Evolutionary conservation across 2,329 filamentous ascomycete species (phyloP).

Genomic region (Calonectria naviculata): DNA sequence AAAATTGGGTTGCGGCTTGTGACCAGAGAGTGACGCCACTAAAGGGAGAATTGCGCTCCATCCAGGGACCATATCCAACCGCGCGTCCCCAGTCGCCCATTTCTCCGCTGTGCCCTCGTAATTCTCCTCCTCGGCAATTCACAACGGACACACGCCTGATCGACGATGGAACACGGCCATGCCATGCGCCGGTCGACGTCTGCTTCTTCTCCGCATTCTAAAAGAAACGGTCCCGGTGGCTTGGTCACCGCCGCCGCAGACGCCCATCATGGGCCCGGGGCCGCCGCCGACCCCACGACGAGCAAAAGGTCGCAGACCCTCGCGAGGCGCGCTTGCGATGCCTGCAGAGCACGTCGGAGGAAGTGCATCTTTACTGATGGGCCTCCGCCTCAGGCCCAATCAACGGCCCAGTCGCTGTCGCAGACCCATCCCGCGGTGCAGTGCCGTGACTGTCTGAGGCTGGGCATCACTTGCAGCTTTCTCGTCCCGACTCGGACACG

Average conservation of each 20-base stretch:
- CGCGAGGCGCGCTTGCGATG: constrained; percentile 38
- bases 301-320: constrained; percentile 22
- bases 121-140: constrained; percentile 20
- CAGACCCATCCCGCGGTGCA: background rate
- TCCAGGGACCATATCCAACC: too few species aligned
- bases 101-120: constrained; percentile 15
- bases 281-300: background rate
- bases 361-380: constrained; percentile 31
- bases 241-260: background rate
- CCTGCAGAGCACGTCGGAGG: constrained; percentile 36
- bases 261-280: background rate
- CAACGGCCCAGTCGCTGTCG: background rate
- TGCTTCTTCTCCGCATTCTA: background rate
- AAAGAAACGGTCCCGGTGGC: background rate
- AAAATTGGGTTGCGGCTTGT: background rate
- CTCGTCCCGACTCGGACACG: constrained; percentile 36
- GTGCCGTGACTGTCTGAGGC: constrained; percentile 30
- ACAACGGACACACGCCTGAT: background rate
- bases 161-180: background rate
- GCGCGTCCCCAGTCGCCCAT: background rate
- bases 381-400: constrained; percentile 19
- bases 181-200: constrained; percentile 16
- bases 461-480: constrained; percentile 37
- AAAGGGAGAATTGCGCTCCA: background rate
- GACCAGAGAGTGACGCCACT: background rate